phyloP scores from a whole-genome alignment of 1,139 yeast species.

The Candida sp. region DNA sequence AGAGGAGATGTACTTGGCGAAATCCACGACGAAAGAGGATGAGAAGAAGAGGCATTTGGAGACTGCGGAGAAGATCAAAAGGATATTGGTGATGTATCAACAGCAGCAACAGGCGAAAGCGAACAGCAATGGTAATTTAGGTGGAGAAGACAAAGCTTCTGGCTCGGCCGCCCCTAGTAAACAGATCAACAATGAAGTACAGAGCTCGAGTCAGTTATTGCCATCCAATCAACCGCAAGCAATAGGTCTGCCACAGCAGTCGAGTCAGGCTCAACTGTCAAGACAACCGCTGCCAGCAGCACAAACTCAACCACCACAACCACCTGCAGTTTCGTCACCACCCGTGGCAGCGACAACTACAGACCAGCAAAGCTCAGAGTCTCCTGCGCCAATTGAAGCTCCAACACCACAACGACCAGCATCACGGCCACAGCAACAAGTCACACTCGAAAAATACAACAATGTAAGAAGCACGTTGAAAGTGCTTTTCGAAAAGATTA shows the following conservation, averaged over 20 bases:
- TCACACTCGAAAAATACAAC: slow-evolving; percentile 45
- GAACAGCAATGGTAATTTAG: slow-evolving; percentile 15
- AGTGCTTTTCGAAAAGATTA: slow-evolving; percentile 48
- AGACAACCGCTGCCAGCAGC: background rate
- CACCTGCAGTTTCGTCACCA: slow-evolving; percentile 5
- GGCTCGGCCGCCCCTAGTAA: background rate
- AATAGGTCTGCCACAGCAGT: background rate
- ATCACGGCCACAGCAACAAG: slow-evolving; percentile 15
- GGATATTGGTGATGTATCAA: slow-evolving; percentile 46
- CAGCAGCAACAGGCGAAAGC: slow-evolving; percentile 36
- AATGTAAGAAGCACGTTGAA: slow-evolving; percentile 40
- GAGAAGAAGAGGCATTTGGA: slow-evolving; percentile 72
- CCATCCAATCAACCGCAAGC: slow-evolving; percentile 4
- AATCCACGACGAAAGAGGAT: slow-evolving; percentile 50
- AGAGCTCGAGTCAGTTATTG: background rate
- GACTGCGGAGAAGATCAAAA: slow-evolving; percentile 70
- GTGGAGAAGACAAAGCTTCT: background rate
- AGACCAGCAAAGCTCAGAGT: background rate
- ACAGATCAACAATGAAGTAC: background rate
- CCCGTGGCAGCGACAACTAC: slow-evolving; percentile 10
- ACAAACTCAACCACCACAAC: background rate
- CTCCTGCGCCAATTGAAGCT: slow-evolving; percentile 3
- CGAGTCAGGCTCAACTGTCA: background rate
- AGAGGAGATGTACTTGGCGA: slow-evolving; percentile 67
- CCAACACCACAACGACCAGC: slow-evolving; percentile 14